Evolutionary conservation across 805 yeast species (phyloP).

Genomic region (Yamadazyma tumulicola): DNA sequence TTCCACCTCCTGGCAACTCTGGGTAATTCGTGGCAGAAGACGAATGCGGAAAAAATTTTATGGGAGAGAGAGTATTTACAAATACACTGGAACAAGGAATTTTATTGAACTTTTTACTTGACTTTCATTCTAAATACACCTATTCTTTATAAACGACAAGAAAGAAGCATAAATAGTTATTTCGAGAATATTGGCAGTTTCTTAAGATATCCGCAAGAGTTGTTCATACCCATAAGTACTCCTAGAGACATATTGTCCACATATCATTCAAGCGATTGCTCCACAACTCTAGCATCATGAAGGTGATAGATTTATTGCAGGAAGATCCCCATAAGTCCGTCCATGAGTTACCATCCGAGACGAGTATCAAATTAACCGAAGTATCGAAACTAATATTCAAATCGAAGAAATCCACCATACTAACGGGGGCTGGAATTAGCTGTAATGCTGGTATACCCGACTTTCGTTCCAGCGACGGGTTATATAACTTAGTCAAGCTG

Average conservation of each 20-base stretch:
- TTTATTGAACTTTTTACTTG: too few species aligned
- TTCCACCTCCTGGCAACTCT: too few species aligned
- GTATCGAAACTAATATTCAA: conserved; percentile 43
- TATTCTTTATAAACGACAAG: neutral
- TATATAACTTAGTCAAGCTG: conserved; percentile 68
- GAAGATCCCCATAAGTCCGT: conserved; percentile 10
- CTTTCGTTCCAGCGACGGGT: conserved; percentile 79
- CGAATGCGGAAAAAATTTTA: too few species aligned
- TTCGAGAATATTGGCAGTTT: too few species aligned
- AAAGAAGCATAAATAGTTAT: neutral
- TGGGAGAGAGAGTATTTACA: too few species aligned
- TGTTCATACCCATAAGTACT: too few species aligned
- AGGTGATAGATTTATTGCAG: conserved; percentile 22
- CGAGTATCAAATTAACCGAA: conserved; percentile 31
- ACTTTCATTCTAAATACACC: too few species aligned
- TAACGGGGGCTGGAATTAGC: conserved; percentile 96
- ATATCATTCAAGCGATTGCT: too few species aligned
- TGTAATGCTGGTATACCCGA: conserved; percentile 98
- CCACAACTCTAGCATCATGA: conserved; percentile 20
- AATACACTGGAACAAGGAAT: too few species aligned
- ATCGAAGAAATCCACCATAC: conserved; percentile 58
- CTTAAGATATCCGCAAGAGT: too few species aligned
- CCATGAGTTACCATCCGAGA: conserved; percentile 22
- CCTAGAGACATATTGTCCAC: too few species aligned
- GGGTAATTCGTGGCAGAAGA: too few species aligned